A percentile compares a stretch with the other conserved stretches of the same genome.
Evolutionary conservation across 306 rosid genomes (phyloP).

Genomic region (Cyamopsis tetragonoloba): DNA sequence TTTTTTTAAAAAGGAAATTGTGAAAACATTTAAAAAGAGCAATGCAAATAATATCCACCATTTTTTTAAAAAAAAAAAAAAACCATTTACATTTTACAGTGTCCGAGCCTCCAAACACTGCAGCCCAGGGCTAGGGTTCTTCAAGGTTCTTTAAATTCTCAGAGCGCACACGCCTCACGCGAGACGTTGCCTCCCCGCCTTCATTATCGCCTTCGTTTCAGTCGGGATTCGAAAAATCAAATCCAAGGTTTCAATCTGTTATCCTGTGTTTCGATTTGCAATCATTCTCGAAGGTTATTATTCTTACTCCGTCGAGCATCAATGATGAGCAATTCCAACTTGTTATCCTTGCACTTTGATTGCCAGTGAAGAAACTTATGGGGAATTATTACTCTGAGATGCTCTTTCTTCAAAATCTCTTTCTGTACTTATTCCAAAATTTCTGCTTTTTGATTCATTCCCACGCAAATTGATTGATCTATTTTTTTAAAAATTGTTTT

Average conservation of each 20-base stretch:
- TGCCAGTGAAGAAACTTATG: conserved; percentile 56
- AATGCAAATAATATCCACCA: too few relatives aligned
- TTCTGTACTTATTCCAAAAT: background rate
- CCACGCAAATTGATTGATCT: background rate
- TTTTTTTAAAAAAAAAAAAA: too few relatives aligned
- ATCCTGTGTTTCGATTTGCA: background rate
- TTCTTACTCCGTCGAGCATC: conserved; percentile 19
- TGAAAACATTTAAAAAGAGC: too few relatives aligned
- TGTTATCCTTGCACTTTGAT: conserved; percentile 82
- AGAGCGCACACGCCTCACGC: background rate
- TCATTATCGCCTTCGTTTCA: background rate
- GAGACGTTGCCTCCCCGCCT: background rate
- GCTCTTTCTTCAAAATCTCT: conserved; percentile 16
- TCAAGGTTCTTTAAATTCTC: background rate
- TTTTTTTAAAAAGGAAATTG: too few relatives aligned
- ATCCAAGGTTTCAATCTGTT: background rate
- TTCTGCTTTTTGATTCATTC: too few relatives aligned
- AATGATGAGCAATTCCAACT: conserved; percentile 32
- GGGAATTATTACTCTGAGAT: conserved; percentile 67
- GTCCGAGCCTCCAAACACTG: background rate
- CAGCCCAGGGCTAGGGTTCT: conserved; percentile 18
- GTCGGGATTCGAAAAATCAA: background rate
- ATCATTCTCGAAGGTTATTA: background rate
- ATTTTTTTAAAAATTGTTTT: background rate
- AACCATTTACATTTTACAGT: background rate